Percentiles rank a stretch among this genome's conserved stretches.
Conservation (phyloP, 371 early-diverging fungal genomes). For the Lichtheimia hyalospora region DNA sequence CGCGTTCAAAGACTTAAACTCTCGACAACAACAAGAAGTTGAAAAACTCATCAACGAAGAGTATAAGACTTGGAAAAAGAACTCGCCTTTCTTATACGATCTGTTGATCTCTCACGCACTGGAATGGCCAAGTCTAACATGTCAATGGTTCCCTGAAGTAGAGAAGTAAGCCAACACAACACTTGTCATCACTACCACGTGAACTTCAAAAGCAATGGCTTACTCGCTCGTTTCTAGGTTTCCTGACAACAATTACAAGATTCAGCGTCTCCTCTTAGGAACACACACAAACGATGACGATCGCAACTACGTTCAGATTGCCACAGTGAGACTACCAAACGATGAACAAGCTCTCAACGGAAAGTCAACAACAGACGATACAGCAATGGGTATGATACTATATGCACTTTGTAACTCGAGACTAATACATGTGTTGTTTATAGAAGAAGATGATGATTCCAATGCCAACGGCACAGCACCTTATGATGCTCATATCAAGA, state of each 20-base stretch:
- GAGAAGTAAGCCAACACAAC: conserved; percentile 59
- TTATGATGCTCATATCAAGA: conserved; percentile 82
- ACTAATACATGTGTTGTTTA: not conserved
- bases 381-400: not conserved
- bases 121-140: conserved; percentile 98
- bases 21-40: conserved; percentile 6
- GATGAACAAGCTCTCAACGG: conserved; percentile 58
- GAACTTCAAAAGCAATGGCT: too few species aligned
- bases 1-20: conserved; percentile 5
- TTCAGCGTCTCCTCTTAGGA: conserved; percentile 88
- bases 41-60: conserved; percentile 58
- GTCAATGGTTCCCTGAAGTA: conserved; percentile 98
- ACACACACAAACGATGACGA: conserved; percentile 98
- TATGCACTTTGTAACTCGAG: not conserved
- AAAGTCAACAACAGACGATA: conserved; percentile 2
- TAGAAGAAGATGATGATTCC: conserved; percentile 4
- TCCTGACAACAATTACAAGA: conserved; percentile 87
- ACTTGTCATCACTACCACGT: too few species aligned
- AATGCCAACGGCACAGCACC: conserved; percentile 17
- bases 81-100: conserved; percentile 99
- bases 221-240: conserved; percentile 49
- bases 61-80: conserved; percentile 99
- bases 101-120: conserved; percentile 97
- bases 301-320: conserved; percentile 96
- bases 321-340: conserved; percentile 87